Base-by-base conservation (phyloP, 371 early-diverging fungal species). In the Lichtheimia ornata region DNA sequence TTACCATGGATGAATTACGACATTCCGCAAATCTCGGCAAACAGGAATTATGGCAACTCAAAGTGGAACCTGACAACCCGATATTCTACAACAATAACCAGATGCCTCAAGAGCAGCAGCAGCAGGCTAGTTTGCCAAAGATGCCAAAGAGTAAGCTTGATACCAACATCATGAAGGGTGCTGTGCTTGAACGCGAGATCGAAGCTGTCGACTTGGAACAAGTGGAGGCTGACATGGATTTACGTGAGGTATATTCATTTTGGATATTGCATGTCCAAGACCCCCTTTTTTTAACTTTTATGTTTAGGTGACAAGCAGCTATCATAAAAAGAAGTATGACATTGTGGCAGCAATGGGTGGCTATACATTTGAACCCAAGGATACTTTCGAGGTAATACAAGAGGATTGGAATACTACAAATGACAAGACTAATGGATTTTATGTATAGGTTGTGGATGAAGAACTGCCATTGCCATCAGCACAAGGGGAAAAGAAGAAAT, bases 141-240 rank as follows among this genome's bases (percentile, higher is more conserved):
- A 43, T 14, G 35, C 47, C 5, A 41, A 30, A 15, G 30, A 55
- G 45, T 5, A 80, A 77, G 18, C 44, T 81, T 49, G 85, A 85
- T 50, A 81, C 81, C 6, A 67, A 76, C 2, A 61, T 76, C 4
- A 79, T 85, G 85, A 73, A 73, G 55, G 84, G 83, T 14, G 72
- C 71, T 4, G 81, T 86, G 5, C 74, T 82, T 55, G 84, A 86
- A 65, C 73, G 73, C n/a, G 81, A 82, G 0, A 70, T 72, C n/a
- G 80, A 71, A 6, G 64, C 76, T 14, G 71, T 84, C 3, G 80
- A 86, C 57, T 54, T 79, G 25, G 84, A 86, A 15, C 66, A 78
- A 45, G 72, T 83, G 11, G 83, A 84, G 58, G 81, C 82, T 9
- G 84, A 86, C 35, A 84, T 86, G 86, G 76, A 84, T 59, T 59